Base-by-base conservation (phyloP, 2,329 filamentous ascomycete genomes). In the Penicillium sp. region DNA sequence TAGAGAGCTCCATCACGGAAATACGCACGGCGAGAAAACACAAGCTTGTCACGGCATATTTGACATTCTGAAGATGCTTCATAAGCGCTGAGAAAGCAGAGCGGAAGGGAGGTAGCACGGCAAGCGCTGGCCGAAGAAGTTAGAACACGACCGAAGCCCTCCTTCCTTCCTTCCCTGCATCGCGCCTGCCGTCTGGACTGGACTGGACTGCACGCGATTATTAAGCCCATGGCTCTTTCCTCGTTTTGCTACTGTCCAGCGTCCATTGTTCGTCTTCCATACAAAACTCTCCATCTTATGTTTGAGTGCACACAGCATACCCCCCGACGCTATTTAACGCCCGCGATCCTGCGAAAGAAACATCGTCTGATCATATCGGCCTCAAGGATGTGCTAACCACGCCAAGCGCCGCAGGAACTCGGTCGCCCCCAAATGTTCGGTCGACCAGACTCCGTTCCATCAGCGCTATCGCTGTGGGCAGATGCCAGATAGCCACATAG, bases 131-230 rank as follows among this genome's bases (percentile, higher is more conserved):
- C 24, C 21, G 51, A n/a, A n/a, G n/a, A n/a, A n/a, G n/a, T n/a
- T 56, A 42, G 54, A 56, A 56, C 26, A 28, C 23, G 6, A 30
- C 28, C 54, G 55, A 56, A 56, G 14, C 48, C 20, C 45, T 48
- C 12, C 42, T 24, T 55, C 30, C 21, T 21, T 16, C 23, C 16
- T 21, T n/a, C 49, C 38, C 12, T 21, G 33, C 35, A 18, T 24
- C 7, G 23, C 11, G 9, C 40, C 35, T 40, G 3, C 35, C 35
- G 11, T 40, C 35, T 7, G 8, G 16, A 3, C 30, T 33, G 3
- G 30, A 14, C 35, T 46, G 20, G n/a, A n/a, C 8, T 38, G 16
- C 33, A 16, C 40, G 40, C 20, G 14, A 7, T 43, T 43, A 43
- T 43, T n/a, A 43, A n/a, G 14, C 6, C 16, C 40, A 43, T 38